Base-by-base conservation (phyloP, 2,329 filamentous ascomycete genomes). In the Ascochyta clinopodiicola region DNA sequence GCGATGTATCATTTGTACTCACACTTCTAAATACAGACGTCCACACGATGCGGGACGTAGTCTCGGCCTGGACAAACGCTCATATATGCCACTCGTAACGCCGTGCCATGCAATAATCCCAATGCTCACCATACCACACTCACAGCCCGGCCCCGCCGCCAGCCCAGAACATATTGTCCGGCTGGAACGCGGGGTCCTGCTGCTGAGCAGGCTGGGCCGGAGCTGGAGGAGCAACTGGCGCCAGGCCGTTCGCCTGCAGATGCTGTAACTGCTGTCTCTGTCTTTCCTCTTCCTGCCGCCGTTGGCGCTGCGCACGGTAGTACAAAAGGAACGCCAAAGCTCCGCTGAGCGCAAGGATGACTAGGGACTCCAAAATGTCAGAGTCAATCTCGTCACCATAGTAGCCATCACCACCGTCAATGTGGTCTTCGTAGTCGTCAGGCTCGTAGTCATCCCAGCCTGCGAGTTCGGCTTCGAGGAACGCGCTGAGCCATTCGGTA, bases 401-500 rank as follows among this genome's bases (percentile, higher is more conserved):
- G 55, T 86, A 86, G 56, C 87, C 86, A 24, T 80, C 79, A 3
- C 70, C 68, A 19, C 68, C 68, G 29, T 67, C 67, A 24, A 65
- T 58, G 22, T 35, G 59, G 5, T 68, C 64, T n/a, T 78, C 77
- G 72, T 78, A 79, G 58, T 81, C 79, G 31, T 81, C 79, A 3
- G 69, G 70, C 54, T 80, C 78, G 40, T 66, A 63, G 15, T 88
- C 84, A 53, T 92, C 89, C 64, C 84, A 84, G 32, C 82, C 80
- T 44, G 84, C 72, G 12, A 78, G 75, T 57, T 81, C 80, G 15
- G 79, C 79, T 65, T 91, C 86, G 27, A 96, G 81, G 71, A 97
- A 97, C 57, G 93, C 90, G 57, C 84, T 84, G 48, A 97, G 82
- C 93, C 93, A 98, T 74, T 98, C 92, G 21, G 84, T 84, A 19